These are phyloP conservation scores for baker's yeast (Saccharomyces cerevisiae) DNA, from an alignment of 805 yeast species.

Conservation along the genomic window DNA sequence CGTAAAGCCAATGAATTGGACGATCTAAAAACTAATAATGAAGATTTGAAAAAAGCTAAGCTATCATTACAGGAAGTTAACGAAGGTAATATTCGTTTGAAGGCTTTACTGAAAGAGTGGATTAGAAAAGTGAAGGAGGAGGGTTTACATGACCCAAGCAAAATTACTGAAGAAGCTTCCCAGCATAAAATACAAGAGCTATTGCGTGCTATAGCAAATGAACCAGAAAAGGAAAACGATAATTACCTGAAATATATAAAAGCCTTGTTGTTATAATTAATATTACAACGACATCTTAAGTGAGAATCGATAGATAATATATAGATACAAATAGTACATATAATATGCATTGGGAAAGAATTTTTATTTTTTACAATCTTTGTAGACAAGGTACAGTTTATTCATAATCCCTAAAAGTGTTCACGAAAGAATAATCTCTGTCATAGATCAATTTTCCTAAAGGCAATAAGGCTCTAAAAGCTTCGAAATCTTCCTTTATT, in stretches of 20 bases:
- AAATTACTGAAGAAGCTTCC: constrained; percentile 31
- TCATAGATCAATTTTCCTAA: constrained; percentile 41
- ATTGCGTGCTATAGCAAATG: constrained; percentile 12
- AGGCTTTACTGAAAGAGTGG: constrained; percentile 47
- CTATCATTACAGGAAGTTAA: constrained; percentile 42
- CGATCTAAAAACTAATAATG: constrained; percentile 39
- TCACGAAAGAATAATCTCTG: constrained; percentile 41
- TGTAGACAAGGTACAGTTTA: not conserved
- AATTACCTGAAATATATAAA: constrained; percentile 17
- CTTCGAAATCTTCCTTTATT: not conserved
- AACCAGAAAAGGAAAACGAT: constrained; percentile 7
- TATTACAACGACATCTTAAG: not conserved
- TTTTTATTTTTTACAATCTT: no score
- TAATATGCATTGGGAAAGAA: not conserved
- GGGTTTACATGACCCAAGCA: constrained; percentile 18
- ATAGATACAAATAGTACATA: not conserved
- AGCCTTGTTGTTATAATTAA: constrained; percentile 11
- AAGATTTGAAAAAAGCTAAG: constrained; percentile 42
- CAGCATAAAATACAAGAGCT: constrained; percentile 20
- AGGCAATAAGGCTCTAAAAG: constrained; percentile 43
- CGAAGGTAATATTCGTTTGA: constrained; percentile 43
- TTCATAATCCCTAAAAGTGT: constrained; percentile 1
- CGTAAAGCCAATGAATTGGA: constrained; percentile 86
- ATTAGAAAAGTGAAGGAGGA: constrained; percentile 33
- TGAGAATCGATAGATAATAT: not conserved